phyloP scores from a whole-genome alignment of 148 eudicot species.

The Camellia granthamiana region DNA sequence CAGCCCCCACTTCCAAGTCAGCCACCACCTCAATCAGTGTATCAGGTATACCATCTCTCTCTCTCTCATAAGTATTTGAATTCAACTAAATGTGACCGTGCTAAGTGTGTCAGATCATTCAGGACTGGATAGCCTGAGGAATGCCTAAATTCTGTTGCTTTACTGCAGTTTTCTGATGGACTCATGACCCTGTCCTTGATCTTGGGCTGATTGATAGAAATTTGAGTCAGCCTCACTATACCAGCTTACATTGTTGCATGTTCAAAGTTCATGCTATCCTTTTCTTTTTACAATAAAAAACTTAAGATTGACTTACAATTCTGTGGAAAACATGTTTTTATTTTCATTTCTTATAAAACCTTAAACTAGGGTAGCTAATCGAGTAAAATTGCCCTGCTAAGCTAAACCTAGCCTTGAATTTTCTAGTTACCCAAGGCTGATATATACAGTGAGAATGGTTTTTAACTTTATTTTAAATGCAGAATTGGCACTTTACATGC shows the following conservation, averaged over 20 bases:
- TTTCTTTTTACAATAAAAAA: not conserved
- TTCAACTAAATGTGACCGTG: not conserved
- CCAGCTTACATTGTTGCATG: not conserved
- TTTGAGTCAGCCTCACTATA: not conserved
- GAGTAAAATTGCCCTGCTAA: not conserved
- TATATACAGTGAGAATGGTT: not conserved
- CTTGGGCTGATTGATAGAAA: not conserved
- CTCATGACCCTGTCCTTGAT: not conserved
- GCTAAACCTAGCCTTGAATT: not conserved
- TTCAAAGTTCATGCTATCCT: not conserved
- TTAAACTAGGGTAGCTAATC: not conserved
- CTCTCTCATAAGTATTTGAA: not conserved
- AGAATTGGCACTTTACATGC: not conserved
- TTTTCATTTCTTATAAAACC: not conserved
- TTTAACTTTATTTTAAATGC: not conserved
- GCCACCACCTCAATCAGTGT: constrained; percentile 51
- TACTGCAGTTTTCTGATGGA: not conserved
- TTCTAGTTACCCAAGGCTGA: not conserved
- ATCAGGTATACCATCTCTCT: constrained; percentile 48
- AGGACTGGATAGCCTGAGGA: constrained; percentile 1
- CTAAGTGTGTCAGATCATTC: not conserved
- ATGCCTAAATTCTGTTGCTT: not conserved
- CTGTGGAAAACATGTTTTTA: not conserved
- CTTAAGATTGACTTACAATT: not conserved
- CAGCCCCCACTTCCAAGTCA: constrained; percentile 67